Evolutionary conservation across 2,329 filamentous ascomycete genomes (phyloP).

Genomic region (Diplodia intermedia): DNA sequence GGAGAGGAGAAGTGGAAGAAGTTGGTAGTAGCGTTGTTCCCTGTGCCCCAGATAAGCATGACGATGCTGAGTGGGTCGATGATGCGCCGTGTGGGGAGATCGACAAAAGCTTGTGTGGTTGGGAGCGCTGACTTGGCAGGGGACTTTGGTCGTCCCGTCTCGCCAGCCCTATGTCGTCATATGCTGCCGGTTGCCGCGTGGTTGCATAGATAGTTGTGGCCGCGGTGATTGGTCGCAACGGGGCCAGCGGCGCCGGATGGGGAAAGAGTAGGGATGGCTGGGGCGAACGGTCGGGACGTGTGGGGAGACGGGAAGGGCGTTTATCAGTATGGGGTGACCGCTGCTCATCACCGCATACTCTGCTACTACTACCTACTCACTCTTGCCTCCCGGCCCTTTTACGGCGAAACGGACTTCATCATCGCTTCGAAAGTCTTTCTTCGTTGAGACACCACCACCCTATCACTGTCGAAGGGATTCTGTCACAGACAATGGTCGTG

Average conservation of each 20-base stretch:
- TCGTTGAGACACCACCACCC: neutral
- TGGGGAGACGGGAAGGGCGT: neutral
- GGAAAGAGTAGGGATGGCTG: neutral
- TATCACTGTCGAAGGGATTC: neutral
- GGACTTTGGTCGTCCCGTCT: neutral
- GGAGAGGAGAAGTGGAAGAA: neutral
- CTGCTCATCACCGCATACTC: neutral
- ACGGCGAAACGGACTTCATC: neutral
- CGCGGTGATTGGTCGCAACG: neutral
- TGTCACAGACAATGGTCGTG: constrained; percentile 8
- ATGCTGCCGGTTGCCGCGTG: neutral
- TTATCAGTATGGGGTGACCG: neutral
- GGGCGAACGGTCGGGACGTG: neutral
- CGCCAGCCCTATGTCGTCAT: constrained; percentile 1
- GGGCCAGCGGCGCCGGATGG: neutral
- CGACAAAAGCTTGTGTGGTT: neutral
- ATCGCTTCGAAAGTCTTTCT: neutral
- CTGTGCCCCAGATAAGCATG: neutral
- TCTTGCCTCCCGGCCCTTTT: neutral
- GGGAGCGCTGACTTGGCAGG: constrained; percentile 1
- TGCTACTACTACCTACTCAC: neutral
- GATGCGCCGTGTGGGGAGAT: neutral
- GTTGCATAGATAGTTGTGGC: neutral
- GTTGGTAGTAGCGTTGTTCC: neutral
- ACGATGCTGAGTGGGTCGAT: constrained; percentile 1